These are phyloP conservation scores for Mycosphaerella arachidis DNA, from an alignment of 2,329 filamentous ascomycete species.

Conservation along the genomic window DNA sequence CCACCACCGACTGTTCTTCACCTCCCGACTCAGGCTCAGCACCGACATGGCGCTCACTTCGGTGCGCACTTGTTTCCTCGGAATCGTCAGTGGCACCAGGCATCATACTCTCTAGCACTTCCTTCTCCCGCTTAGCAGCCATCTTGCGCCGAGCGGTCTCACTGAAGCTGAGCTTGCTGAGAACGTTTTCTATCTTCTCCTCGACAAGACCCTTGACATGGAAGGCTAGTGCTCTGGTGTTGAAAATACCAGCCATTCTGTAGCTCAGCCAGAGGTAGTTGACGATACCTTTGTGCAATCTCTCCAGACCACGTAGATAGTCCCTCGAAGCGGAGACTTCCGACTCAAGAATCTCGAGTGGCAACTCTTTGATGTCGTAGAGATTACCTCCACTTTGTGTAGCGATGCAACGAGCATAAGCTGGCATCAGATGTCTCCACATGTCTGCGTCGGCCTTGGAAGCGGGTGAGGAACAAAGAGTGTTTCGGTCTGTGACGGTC, in stretches of 20 bases:
- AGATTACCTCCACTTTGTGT: conserved; percentile 62
- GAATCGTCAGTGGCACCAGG: conserved; percentile 3
- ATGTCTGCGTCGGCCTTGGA: conserved; percentile 49
- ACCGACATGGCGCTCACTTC: conserved; percentile 12
- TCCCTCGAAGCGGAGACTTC: conserved; percentile 41
- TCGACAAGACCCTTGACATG: conserved; percentile 77
- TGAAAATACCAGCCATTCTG: conserved; percentile 76
- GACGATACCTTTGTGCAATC: conserved; percentile 75
- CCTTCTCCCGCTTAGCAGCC: conserved; percentile 26
- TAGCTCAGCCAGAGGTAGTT: conserved; percentile 93
- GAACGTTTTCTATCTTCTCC: conserved; percentile 62
- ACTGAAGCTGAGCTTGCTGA: conserved; percentile 53
- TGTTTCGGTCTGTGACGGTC: conserved; percentile 67
- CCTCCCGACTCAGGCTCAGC: not conserved
- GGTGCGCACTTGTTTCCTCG: not conserved
- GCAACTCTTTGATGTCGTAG: conserved; percentile 64
- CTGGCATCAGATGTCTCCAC: conserved; percentile 50
- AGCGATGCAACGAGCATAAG: conserved; percentile 66
- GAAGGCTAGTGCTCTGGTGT: conserved; percentile 67
- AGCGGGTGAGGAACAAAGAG: conserved; percentile 68
- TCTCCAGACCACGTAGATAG: conserved; percentile 67
- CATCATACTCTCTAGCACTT: conserved; percentile 20
- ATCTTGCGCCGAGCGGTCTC: conserved; percentile 26
- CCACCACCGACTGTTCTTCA: not conserved
- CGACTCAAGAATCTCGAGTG: conserved; percentile 68